Conservation (phyloP, 2,329 filamentous ascomycete genomes). For the Xylaria sp. region DNA sequence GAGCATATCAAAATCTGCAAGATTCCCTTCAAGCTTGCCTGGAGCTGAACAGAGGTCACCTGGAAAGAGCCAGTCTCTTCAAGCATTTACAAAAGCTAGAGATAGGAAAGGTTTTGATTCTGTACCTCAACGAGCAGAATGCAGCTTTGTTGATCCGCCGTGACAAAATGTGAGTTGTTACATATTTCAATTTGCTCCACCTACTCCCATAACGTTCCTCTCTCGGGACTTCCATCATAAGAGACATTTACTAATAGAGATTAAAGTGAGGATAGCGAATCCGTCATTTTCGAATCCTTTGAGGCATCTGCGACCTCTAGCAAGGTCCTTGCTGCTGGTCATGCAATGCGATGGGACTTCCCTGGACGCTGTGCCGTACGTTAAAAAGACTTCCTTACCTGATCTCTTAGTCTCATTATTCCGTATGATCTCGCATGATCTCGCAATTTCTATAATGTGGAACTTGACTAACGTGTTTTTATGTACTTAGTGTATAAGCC, state of each 20-base stretch:
- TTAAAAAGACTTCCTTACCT: no score
- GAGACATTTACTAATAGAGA: background rate
- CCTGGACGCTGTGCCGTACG: slow-evolving; percentile 59
- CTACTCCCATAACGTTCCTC: background rate
- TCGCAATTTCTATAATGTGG: no score
- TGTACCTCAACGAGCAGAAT: slow-evolving; percentile 46
- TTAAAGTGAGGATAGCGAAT: slow-evolving; percentile 37
- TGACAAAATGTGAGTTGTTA: slow-evolving; percentile 36
- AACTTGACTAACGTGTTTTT: no score
- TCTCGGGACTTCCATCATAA: no score
- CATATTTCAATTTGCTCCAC: background rate
- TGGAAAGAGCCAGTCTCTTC: slow-evolving; percentile 39
- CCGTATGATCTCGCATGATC: no score
- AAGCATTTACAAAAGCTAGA: slow-evolving; percentile 36
- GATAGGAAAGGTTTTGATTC: slow-evolving; percentile 35
- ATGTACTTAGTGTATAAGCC: slow-evolving; percentile 37
- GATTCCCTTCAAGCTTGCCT: slow-evolving; percentile 37
- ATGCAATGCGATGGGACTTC: slow-evolving; percentile 65
- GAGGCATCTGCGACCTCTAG: slow-evolving; percentile 63
- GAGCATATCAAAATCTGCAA: slow-evolving; percentile 34
- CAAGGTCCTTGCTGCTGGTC: slow-evolving; percentile 58
- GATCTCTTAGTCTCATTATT: no score
- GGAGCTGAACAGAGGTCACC: slow-evolving; percentile 36
- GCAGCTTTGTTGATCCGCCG: slow-evolving; percentile 43
- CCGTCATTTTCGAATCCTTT: slow-evolving; percentile 65